phyloP scores from a whole-genome alignment of 78 protist genomes.

The Dictyostelium discoideum region dicty_2.7 NC_007088.5:6066501-6067000 shows the following conservation, averaged over 20 bases:
- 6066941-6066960: constrained; percentile 28
- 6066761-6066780: constrained; percentile 64
- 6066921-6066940: constrained; percentile 11
- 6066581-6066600: background rate
- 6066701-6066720: constrained; percentile 19
- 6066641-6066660: constrained; percentile 40
- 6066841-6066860: background rate
- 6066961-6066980: constrained; percentile 25
- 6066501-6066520: constrained; percentile 41
- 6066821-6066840: no score
- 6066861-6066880: constrained; percentile 8
- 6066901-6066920: constrained; percentile 40
- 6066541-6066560: background rate
- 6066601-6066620: background rate
- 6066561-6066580: background rate
- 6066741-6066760: constrained; percentile 56
- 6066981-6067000: constrained; percentile 46
- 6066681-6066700: constrained; percentile 66
- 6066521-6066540: background rate
- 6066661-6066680: constrained; percentile 65
- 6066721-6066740: constrained; percentile 39
- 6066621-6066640: constrained; percentile 19
- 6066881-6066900: constrained; percentile 68
- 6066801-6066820: no score
- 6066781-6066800: background rate